Evolutionary conservation across 2,329 filamentous ascomycete species (phyloP).

Genomic region (Rutstroemia sp.): DNA sequence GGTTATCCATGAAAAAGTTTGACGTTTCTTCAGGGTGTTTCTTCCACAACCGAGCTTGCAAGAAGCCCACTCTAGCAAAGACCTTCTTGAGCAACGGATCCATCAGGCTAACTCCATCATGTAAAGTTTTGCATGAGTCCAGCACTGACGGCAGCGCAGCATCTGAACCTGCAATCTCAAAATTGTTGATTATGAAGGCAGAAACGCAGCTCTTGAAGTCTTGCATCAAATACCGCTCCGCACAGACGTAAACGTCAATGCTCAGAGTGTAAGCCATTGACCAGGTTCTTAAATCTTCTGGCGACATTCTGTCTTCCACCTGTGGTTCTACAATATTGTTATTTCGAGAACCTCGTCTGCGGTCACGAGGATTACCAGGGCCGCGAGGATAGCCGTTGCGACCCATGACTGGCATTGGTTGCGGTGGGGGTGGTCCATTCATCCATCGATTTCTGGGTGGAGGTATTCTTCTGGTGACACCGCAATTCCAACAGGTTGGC

Average conservation of each 20-base stretch:
- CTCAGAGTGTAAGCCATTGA: conserved; percentile 40
- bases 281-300: conserved; percentile 41
- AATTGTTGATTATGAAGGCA: conserved; percentile 37
- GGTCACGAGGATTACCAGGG: conserved; percentile 13
- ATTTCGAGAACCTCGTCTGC: conserved; percentile 16
- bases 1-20: conserved; percentile 37
- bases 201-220: conserved; percentile 38
- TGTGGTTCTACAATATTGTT: conserved; percentile 14
- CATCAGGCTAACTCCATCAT: conserved; percentile 35
- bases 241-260: conserved; percentile 43
- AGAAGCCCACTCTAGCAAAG: conserved; percentile 41
- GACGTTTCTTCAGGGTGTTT: conserved; percentile 34
- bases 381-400: conserved; percentile 15
- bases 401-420: conserved; percentile 15
- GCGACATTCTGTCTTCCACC: conserved; percentile 28
- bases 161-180: conserved; percentile 26
- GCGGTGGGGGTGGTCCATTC: conserved; percentile 15
- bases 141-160: conserved; percentile 32
- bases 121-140: conserved; percentile 36
- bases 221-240: conserved; percentile 40
- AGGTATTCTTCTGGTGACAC: conserved; percentile 27
- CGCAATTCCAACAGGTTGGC: conserved; percentile 37
- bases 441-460: conserved; percentile 19
- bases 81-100: conserved; percentile 41
- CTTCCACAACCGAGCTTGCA: conserved; percentile 40